These are phyloP conservation scores for Urtica urens DNA, from an alignment of 306 rosid species.

Conservation along the genomic window DNA sequence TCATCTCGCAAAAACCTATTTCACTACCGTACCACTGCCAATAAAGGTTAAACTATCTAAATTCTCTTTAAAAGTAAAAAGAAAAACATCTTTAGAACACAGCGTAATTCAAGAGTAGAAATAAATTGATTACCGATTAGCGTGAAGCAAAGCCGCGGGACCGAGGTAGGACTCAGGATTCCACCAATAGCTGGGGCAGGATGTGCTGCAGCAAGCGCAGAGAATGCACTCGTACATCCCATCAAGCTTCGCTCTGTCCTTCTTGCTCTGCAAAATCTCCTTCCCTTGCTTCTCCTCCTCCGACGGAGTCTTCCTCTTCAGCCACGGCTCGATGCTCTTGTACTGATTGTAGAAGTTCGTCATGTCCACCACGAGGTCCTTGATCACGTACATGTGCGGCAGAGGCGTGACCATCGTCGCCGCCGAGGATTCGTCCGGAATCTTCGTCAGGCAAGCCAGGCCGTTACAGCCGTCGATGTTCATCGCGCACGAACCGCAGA, in stretches of 20 bases:
- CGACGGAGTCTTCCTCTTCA: conserved; percentile 76
- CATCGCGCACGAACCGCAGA: conserved; percentile 98
- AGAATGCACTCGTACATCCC: conserved; percentile 98
- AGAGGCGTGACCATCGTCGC: conserved; percentile 54
- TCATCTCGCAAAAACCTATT: too few species aligned
- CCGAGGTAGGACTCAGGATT: conserved; percentile 93
- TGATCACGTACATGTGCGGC: conserved; percentile 91
- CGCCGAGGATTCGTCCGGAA: conserved; percentile 8
- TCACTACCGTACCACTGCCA: too few species aligned
- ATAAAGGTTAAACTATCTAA: too few species aligned
- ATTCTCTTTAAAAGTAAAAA: too few species aligned
- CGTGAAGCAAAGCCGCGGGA: conserved; percentile 94
- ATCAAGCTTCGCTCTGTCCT: conserved; percentile 77
- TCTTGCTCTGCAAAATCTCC: conserved; percentile 79
- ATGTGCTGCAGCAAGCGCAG: conserved; percentile 95
- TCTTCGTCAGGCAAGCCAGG: conserved; percentile 83
- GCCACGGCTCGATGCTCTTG: conserved; percentile 98
- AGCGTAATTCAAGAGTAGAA: too few species aligned
- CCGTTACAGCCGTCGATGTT: conserved; percentile 97
- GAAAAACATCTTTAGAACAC: too few species aligned
- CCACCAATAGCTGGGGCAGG: conserved; percentile 99
- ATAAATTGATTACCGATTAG: conserved; percentile 82
- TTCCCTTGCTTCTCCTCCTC: conserved; percentile 39
- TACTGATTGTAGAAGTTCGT: conserved; percentile 91
- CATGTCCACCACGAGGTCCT: conserved; percentile 94